These are phyloP conservation scores for Neurospora sp. DNA, from an alignment of 495 filamentous ascomycete species.

Conservation along the genomic window DNA sequence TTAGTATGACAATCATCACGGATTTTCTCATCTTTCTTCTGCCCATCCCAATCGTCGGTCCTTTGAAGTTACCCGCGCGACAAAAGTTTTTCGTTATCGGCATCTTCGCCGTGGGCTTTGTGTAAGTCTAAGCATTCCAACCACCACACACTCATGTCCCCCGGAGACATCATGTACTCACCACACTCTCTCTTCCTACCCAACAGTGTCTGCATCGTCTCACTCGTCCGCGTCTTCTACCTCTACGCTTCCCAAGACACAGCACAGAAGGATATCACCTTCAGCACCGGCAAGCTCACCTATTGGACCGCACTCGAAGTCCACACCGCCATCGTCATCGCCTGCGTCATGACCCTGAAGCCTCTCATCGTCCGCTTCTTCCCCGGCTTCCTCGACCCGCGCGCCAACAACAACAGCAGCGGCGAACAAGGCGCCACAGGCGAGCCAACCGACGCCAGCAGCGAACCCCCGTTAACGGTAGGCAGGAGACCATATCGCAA, in stretches of 20 bases:
- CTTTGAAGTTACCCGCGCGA: slow-evolving; percentile 22
- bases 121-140: slow-evolving; percentile 18
- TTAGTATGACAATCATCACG: slow-evolving; percentile 34
- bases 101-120: slow-evolving; percentile 28
- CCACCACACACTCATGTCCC: neutral
- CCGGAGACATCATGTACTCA: neutral
- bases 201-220: slow-evolving; percentile 17
- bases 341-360: slow-evolving; percentile 22
- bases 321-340: slow-evolving; percentile 16
- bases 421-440: neutral
- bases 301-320: slow-evolving; percentile 17
- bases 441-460: neutral
- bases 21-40: slow-evolving; percentile 36
- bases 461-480: slow-evolving; percentile 12
- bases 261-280: slow-evolving; percentile 10
- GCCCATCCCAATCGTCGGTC: slow-evolving; percentile 27
- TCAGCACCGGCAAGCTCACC: slow-evolving; percentile 3
- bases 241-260: neutral
- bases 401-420: neutral
- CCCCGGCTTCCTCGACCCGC: slow-evolving; percentile 7
- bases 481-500: slow-evolving; percentile 13
- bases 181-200: neutral
- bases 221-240: slow-evolving; percentile 19
- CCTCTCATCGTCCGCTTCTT: slow-evolving; percentile 13
- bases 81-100: slow-evolving; percentile 27